Evolutionary conservation across 805 yeast genomes (phyloP).

Genomic region (Metschnikowia koreensis): DNA sequence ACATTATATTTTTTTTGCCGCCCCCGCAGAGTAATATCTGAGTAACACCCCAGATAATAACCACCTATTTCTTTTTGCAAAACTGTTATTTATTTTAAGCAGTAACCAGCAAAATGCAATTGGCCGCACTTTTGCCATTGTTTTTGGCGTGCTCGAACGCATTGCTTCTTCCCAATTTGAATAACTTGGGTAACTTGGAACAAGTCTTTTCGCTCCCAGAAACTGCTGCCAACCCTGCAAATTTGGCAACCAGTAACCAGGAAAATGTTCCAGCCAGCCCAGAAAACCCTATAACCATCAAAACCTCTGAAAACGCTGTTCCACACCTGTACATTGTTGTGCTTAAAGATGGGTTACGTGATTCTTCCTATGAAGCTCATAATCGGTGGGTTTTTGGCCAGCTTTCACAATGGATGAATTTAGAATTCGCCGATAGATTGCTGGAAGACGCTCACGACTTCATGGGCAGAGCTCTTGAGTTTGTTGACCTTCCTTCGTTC

Average conservation of each 20-base stretch:
- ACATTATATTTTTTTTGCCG: neutral
- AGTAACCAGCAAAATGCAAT: constrained; percentile 2
- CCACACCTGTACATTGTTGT: constrained; percentile 18
- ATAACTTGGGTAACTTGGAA: constrained; percentile 9
- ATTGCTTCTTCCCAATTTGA: constrained; percentile 14
- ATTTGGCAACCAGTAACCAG: neutral
- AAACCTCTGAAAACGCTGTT: constrained; percentile 1
- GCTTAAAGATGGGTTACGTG: constrained; percentile 14
- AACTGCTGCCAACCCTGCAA: neutral
- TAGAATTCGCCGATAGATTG: constrained; percentile 22
- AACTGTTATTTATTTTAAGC: no score
- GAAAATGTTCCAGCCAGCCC: neutral
- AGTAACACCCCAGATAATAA: neutral
- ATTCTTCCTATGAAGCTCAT: constrained; percentile 10
- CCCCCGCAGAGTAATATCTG: neutral
- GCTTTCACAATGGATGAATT: constrained; percentile 14
- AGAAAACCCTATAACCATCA: neutral
- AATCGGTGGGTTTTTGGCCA: constrained; percentile 14
- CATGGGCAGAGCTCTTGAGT: constrained; percentile 7
- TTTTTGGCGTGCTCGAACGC: constrained; percentile 11
- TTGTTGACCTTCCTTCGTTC: constrained; percentile 13
- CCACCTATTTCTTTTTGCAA: neutral
- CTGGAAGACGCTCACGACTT: constrained; percentile 12
- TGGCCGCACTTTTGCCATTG: constrained; percentile 2
- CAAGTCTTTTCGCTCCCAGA: constrained; percentile 9